Evolutionary conservation across 768 basidiomycete species (phyloP).

Genomic region (Suillus tomentosus): DNA sequence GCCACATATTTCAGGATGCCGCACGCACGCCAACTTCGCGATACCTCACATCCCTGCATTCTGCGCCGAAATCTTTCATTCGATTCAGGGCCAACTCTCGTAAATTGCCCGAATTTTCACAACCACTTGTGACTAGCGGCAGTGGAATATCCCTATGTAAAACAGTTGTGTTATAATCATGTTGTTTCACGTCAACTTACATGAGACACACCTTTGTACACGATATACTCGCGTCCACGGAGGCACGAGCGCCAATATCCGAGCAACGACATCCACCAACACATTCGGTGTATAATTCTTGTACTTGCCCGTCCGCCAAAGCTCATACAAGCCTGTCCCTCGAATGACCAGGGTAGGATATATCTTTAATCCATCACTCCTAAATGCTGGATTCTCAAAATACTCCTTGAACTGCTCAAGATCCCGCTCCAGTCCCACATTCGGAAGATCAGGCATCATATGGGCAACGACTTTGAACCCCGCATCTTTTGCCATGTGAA

Average conservation of each 20-base stretch:
- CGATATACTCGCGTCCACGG: constrained; percentile 99
- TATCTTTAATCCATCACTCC: constrained; percentile 96
- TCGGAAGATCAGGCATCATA: constrained; percentile 99
- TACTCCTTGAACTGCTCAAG: constrained; percentile 99
- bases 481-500: constrained; percentile 97
- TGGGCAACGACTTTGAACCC: constrained; percentile 99
- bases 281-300: constrained; percentile 99
- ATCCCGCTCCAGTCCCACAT: constrained; percentile 96
- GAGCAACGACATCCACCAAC: constrained; percentile 93
- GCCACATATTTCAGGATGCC: constrained; percentile 8
- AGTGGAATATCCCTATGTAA: constrained; percentile 86
- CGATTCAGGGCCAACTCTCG: constrained; percentile 94
- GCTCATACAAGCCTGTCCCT: constrained; percentile 93
- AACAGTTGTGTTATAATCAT: constrained; percentile 7
- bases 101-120: constrained; percentile 96
- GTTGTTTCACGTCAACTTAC: background rate
- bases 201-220: constrained; percentile 75
- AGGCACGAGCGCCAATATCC: constrained; percentile 94
- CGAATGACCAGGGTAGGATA: constrained; percentile 98
- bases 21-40: constrained; percentile 92
- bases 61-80: constrained; percentile 99
- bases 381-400: constrained; percentile 97
- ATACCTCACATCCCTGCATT: constrained; percentile 96
- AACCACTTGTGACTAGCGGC: constrained; percentile 94
- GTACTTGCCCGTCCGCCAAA: constrained; percentile 96